Base-by-base conservation (phyloP, 2,329 filamentous ascomycete species). In the Cercospora canescens region DNA sequence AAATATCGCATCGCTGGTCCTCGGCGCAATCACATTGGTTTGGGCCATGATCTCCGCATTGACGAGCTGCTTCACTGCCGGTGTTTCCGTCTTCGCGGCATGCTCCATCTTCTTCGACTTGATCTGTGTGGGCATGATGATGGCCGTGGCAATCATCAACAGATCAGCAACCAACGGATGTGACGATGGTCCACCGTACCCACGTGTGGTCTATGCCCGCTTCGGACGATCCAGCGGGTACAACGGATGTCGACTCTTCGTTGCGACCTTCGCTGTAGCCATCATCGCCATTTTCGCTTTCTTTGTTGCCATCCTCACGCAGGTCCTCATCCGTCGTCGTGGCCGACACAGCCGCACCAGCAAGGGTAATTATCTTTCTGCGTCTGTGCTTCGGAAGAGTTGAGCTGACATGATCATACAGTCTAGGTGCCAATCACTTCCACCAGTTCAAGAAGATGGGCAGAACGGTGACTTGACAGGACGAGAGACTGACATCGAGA, bases 131-230 rank as follows among this genome's bases (percentile, higher is more conserved):
- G 63, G 32, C 11, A 41, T 30, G 11, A 63, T 68, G 63, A 66
- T 68, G 41, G 66, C 66, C 16, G 48, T 68, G 1, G 66, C 66
- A 14, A 63, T 63, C 30, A 60, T 68, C 34, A 66, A 66, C 28
- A 16, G 64, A 45, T 56, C 48, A 18, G 63, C 45, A 3, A 35
- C 58, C 6, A 30, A 62, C 5, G 63, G 58, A 35, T 57, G 50
- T 37, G 50, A 57, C 32, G 18, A 57, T 9, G 21, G 32, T 14
- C 30, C 30, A 28, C 35, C 41, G 8, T 45, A 34, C 9, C 39
- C 37, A 14, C 32, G 30, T 3, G 60, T 37, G 18, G 56, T 54
- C 9, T 35, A 54, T 24, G n/a, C 28, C n/a, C 4, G 24, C 37
- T 39, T 18, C n/a, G 21, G 26, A 32, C 24, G 39, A 16, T 24